These are phyloP conservation scores for Telopea speciosissima DNA, from an alignment of 177 flowering plant species.

Conservation along the genomic window DNA sequence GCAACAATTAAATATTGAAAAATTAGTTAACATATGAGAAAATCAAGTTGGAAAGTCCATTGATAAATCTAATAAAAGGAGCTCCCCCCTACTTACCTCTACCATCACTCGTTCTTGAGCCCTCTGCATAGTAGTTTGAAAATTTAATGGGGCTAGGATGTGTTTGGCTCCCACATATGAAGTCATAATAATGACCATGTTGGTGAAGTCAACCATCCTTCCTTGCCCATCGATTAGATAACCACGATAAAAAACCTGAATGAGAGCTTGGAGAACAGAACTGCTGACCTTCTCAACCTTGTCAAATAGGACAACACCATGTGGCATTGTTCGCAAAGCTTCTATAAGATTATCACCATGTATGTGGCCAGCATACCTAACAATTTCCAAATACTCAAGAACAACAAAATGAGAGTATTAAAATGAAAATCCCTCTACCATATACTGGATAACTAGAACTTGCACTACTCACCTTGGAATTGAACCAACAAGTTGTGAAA, in stretches of 20 bases:
- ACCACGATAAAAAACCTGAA: conserved; percentile 93
- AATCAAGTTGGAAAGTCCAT: too few relatives aligned
- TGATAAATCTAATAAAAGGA: too few relatives aligned
- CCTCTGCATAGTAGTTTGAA: conserved; percentile 59
- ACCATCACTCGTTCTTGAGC: conserved; percentile 72
- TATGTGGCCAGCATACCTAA: conserved; percentile 87
- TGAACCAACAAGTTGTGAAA: conserved; percentile 84
- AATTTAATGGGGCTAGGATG: conserved; percentile 55
- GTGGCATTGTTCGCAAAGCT: conserved; percentile 82
- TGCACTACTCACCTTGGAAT: conserved; percentile 75
- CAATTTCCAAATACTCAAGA: conserved; percentile 1
- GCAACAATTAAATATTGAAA: too few relatives aligned
- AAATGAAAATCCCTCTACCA: not conserved
- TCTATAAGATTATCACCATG: conserved; percentile 98
- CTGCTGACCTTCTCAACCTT: conserved; percentile 91
- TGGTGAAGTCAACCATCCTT: conserved; percentile 80
- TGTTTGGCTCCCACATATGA: conserved; percentile 94
- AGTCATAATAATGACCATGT: conserved; percentile 91
- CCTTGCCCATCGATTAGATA: conserved; percentile 96
- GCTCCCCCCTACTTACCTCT: conserved; percentile 35
- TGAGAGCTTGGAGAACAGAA: conserved; percentile 73
- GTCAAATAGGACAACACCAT: conserved; percentile 80
- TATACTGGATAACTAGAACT: not conserved
- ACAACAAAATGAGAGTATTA: not conserved
- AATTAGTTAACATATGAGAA: too few relatives aligned